A percentile compares a stretch with the other conserved stretches of the same genome.
phyloP scores from a whole-genome alignment of 148 eudicot species.

The Amaranthus cruentus region DNA sequence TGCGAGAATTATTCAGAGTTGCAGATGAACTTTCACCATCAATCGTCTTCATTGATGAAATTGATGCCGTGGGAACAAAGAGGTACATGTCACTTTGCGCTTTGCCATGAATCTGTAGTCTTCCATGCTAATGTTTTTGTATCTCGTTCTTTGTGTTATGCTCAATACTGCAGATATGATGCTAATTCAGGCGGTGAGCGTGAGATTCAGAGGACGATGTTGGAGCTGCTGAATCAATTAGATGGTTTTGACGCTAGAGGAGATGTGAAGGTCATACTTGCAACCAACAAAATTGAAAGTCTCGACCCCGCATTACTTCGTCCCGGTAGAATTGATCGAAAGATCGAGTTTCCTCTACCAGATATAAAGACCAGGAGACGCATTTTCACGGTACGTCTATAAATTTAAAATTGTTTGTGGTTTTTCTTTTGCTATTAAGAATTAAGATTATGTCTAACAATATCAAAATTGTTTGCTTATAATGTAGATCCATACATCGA shows the following conservation, averaged over 20 bases:
- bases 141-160: not conserved
- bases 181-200: slow-evolving; percentile 92
- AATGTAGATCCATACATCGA: slow-evolving; percentile 71
- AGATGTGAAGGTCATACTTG: slow-evolving; percentile 92
- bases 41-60: slow-evolving; percentile 83
- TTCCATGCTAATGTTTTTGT: not conserved
- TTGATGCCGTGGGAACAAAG: slow-evolving; percentile 90
- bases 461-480: not conserved
- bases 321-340: slow-evolving; percentile 85
- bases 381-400: slow-evolving; percentile 83
- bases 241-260: slow-evolving; percentile 97
- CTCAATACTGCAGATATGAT: slow-evolving; percentile 50
- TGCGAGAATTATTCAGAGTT: slow-evolving; percentile 24
- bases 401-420: slow-evolving; percentile 60
- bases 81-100: slow-evolving; percentile 31
- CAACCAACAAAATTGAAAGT: slow-evolving; percentile 39
- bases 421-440: not conserved
- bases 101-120: not conserved
- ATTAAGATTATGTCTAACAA: not conserved
- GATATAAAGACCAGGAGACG: slow-evolving; percentile 86
- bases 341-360: slow-evolving; percentile 91
- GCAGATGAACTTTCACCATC: slow-evolving; percentile 21
- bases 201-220: slow-evolving; percentile 94
- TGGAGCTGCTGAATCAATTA: slow-evolving; percentile 93
- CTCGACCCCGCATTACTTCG: slow-evolving; percentile 78